phyloP scores from a whole-genome alignment of 2,329 filamentous ascomycete genomes.

The Apiospora marii region DNA sequence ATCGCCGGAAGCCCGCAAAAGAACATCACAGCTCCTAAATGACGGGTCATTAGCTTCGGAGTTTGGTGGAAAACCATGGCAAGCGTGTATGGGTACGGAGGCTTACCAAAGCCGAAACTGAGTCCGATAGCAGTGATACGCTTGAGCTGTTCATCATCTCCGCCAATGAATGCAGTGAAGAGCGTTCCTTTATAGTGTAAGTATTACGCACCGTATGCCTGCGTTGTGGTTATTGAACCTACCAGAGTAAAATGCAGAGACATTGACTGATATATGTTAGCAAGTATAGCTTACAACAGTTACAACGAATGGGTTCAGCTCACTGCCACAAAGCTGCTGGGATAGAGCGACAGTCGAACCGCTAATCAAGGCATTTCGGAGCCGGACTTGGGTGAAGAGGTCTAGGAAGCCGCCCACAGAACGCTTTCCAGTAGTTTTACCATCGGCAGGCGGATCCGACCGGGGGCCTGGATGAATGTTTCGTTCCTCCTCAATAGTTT shows the following conservation, averaged over 20 bases:
- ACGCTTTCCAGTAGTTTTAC: not conserved
- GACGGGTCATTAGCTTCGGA: not conserved
- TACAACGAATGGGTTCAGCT: conserved; percentile 25
- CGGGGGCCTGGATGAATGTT: not conserved
- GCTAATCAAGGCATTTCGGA: conserved; percentile 43
- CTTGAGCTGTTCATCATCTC: not conserved
- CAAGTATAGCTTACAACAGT: conserved; percentile 29
- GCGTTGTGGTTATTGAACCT: conserved; percentile 3
- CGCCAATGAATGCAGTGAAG: conserved; percentile 28
- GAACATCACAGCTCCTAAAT: conserved; percentile 50
- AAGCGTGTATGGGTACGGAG: no score
- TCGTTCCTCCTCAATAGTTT: conserved; percentile 28
- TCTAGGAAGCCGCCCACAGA: conserved; percentile 22
- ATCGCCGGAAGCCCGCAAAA: conserved; percentile 51
- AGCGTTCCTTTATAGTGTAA: conserved; percentile 30
- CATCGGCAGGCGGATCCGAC: not conserved
- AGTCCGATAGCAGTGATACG: conserved; percentile 41
- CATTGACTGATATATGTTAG: conserved; percentile 44
- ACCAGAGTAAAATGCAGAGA: conserved; percentile 56
- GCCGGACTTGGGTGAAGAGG: conserved; percentile 35
- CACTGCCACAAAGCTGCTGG: conserved; percentile 47
- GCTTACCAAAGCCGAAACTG: conserved; percentile 42
- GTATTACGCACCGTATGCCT: not conserved
- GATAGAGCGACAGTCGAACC: conserved; percentile 42
- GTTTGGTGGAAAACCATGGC: no score